Percentiles rank a stretch among this genome's conserved stretches.
These are phyloP conservation scores for Suillus ampliporus DNA, from an alignment of 768 basidiomycete genomes.

Conservation along the genomic window DNA sequence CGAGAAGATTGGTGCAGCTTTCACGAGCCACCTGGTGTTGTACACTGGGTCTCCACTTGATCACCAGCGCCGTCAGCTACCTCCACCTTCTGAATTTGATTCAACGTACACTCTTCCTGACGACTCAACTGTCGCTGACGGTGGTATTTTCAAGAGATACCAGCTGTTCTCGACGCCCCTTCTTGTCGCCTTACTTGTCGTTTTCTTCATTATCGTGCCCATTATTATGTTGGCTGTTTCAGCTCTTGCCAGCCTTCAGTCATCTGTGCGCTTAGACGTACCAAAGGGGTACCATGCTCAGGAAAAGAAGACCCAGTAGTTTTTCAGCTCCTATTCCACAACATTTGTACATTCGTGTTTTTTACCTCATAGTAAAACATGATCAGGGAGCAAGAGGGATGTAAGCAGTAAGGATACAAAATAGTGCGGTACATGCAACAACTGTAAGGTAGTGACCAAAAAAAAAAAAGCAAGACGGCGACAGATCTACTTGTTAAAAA, in stretches of 20 bases:
- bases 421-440: constrained; percentile 21
- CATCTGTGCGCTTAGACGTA: constrained; percentile 62
- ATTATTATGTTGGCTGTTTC: constrained; percentile 65
- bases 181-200: constrained; percentile 66
- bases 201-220: constrained; percentile 72
- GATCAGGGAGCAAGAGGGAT: constrained; percentile 18
- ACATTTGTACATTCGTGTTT: constrained; percentile 16
- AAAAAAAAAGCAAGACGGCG: constrained; percentile 8
- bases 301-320: constrained; percentile 80
- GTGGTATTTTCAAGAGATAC: constrained; percentile 73
- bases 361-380: constrained; percentile 6
- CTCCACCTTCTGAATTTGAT: constrained; percentile 34
- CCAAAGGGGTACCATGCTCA: constrained; percentile 70
- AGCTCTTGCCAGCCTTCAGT: constrained; percentile 77
- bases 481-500: constrained; percentile 15
- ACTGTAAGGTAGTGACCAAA: constrained; percentile 14
- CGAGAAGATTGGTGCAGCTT: constrained; percentile 48
- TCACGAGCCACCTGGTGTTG: constrained; percentile 70
- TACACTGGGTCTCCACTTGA: constrained; percentile 59
- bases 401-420: constrained; percentile 38
- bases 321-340: constrained; percentile 21
- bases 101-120: constrained; percentile 28
- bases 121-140: constrained; percentile 48
- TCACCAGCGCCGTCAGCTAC: constrained; percentile 48
- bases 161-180: constrained; percentile 80